These are phyloP conservation scores for Mesembryanthemum crystallinum DNA, from an alignment of 148 eudicot genomes.

Conservation along the genomic window DNA sequence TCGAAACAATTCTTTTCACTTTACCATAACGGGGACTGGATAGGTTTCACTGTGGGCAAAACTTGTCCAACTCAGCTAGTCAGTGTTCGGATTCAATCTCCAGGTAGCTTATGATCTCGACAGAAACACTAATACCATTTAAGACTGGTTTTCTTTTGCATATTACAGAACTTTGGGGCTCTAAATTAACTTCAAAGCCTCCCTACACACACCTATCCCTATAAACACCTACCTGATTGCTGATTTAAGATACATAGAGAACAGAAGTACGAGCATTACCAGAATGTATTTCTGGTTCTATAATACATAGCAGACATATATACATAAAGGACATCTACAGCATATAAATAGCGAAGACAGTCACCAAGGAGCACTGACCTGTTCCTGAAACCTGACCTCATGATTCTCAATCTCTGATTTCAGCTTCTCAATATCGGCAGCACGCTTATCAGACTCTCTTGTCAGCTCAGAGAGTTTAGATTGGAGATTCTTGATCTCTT, in stretches of 20 bases:
- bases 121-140: background rate
- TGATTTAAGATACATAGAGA: background rate
- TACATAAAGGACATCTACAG: background rate
- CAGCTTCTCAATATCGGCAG: conserved; percentile 31
- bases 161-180: background rate
- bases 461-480: conserved; percentile 40
- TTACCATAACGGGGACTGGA: background rate
- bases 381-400: conserved; percentile 48
- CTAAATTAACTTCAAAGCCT: background rate
- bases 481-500: conserved; percentile 36
- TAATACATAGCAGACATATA: background rate
- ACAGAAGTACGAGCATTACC: background rate
- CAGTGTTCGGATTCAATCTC: background rate
- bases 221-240: background rate
- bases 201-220: background rate
- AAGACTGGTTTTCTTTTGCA: background rate
- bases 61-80: background rate
- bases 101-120: background rate
- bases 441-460: conserved; percentile 29
- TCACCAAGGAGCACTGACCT: conserved; percentile 64
- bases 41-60: background rate
- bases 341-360: conserved; percentile 4
- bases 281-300: background rate
- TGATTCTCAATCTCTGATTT: conserved; percentile 36
- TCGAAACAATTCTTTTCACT: no score